Evolutionary conservation across 2,329 filamentous ascomycete genomes (phyloP), one percentile per base, ranked within the genome.

Genomic region (Pyrenophora teres): DNA sequence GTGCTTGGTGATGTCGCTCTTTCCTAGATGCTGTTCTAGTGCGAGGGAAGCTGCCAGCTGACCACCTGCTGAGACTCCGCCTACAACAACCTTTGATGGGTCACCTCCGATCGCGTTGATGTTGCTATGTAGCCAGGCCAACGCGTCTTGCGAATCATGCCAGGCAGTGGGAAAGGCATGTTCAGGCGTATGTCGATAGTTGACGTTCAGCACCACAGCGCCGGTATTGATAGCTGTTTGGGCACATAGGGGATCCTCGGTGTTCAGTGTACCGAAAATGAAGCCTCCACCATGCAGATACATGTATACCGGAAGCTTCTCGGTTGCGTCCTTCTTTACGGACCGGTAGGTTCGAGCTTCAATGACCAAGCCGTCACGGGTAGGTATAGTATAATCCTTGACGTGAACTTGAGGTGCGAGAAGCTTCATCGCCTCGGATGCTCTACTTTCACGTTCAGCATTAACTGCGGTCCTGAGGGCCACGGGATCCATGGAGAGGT

Each of bases 181-280:
- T 44, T 85, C 79, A 0, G 83, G 83, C 0, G 82, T 83, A 59
- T 86, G 83, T 0, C 84, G 78, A 62, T 86, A 86, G 56, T 83
- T 82, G 10, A 85, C 71, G 36, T 83, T 82, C 1, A 85, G 59
- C 0, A 85, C 81, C 0, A 80, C 68, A 2, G 79, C 72, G 1
- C 70, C 65, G 0, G 74, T 64, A 4, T 72, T 71, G 10, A 77
- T 63, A 0, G 81, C 79, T 8, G 83, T 76, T 0, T 75, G 72
- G 0, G 78, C 68, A 55, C 82, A 86, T 1, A 71, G 73, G 0
- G 78, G 77, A 46, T 86, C 82, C 53, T 86, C 83, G 0, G 78
- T 78, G 1, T 65, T 57, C 2, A 85, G 60, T 0, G 78, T 81
- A 2, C 84, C 84, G n/a, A 81, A 80, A 7, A 83, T 57, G 50